Conservation (phyloP, 164 flowering plant species). For the Magnolia changhungtana region DNA sequence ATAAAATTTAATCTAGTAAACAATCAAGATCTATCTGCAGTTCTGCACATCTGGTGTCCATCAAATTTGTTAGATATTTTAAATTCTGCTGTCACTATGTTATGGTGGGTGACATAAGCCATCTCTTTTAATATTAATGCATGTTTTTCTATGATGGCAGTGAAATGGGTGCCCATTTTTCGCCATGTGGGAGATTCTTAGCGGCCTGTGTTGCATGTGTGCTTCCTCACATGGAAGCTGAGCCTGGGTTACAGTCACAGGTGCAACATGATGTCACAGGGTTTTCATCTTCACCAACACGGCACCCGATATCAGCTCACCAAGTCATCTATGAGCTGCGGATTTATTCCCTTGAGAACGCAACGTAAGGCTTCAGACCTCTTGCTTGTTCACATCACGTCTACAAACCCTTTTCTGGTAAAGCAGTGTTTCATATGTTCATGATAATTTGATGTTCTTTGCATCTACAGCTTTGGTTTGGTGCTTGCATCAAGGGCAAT, state of each 20-base stretch:
- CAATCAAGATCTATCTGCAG: no score
- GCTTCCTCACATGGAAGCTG: slow-evolving; percentile 74
- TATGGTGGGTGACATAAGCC: not conserved
- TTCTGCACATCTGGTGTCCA: no score
- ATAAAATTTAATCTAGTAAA: no score
- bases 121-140: slow-evolving; percentile 7
- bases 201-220: slow-evolving; percentile 98
- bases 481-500: slow-evolving; percentile 94
- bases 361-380: slow-evolving; percentile 57
- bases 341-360: slow-evolving; percentile 92
- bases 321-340: slow-evolving; percentile 94
- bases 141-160: slow-evolving; percentile 38
- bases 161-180: slow-evolving; percentile 99
- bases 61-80: no score
- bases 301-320: slow-evolving; percentile 91
- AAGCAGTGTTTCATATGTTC: not conserved
- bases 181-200: slow-evolving; percentile 97
- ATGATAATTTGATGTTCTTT: slow-evolving; percentile 4
- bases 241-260: slow-evolving; percentile 60
- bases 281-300: slow-evolving; percentile 81
- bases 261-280: slow-evolving; percentile 55
- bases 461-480: slow-evolving; percentile 61
- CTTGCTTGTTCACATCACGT: not conserved
- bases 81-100: not conserved
- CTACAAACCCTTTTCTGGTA: not conserved